These are phyloP conservation scores for Casuarina cunninghamiana DNA, from an alignment of 306 rosid species.

Conservation along the genomic window DNA sequence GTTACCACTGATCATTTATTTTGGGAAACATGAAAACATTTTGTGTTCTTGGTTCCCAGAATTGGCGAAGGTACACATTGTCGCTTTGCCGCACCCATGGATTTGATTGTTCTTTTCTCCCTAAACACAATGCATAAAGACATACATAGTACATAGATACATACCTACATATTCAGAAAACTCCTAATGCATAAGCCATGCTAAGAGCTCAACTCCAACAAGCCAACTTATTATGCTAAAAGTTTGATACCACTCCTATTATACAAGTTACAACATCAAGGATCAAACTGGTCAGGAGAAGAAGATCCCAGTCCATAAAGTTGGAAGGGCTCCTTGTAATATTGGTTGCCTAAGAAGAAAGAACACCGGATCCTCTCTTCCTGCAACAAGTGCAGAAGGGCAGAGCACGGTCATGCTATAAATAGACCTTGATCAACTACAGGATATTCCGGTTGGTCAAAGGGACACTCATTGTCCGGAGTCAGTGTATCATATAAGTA, in stretches of 20 bases:
- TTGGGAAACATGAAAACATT: not conserved
- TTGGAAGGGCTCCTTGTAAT: conserved; percentile 34
- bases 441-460: conserved; percentile 57
- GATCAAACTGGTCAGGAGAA: conserved; percentile 46
- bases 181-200: conserved; percentile 18
- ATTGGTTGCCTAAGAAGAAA: conserved; percentile 35
- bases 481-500: conserved; percentile 59
- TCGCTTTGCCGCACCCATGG: too few species aligned
- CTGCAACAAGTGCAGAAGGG: conserved; percentile 29
- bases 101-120: too few species aligned
- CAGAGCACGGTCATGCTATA: conserved; percentile 49
- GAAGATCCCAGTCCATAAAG: conserved; percentile 45
- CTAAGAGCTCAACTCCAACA: conserved; percentile 14
- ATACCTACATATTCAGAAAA: not conserved
- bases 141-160: not conserved
- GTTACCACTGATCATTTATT: not conserved
- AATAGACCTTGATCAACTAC: conserved; percentile 75
- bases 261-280: conserved; percentile 55
- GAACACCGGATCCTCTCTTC: conserved; percentile 39
- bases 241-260: conserved; percentile 48
- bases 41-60: not conserved
- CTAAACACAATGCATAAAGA: too few species aligned
- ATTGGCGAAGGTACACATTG: not conserved
- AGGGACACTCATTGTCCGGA: conserved; percentile 42
- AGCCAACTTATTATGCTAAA: conserved; percentile 50